Base-by-base conservation (phyloP, 768 basidiomycete genomes). In the Termitomyces sp. region DNA sequence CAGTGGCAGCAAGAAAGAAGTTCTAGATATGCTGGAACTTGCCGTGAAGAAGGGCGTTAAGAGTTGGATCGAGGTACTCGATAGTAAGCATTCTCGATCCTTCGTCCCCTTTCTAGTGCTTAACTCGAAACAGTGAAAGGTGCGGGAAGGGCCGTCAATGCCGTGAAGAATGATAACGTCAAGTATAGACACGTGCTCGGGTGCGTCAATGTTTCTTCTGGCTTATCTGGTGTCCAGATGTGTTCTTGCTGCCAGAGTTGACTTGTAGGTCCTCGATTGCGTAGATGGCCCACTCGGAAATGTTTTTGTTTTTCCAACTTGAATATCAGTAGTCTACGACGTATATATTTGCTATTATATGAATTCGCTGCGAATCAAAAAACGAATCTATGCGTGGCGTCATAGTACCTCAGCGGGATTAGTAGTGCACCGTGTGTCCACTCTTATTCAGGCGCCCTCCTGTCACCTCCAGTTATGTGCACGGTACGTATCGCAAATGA, bases 1-100 rank as follows among this genome's bases (percentile, higher is more conserved):
- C 7, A 77, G 85, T 45, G 85, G 84, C 38, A 78, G 72, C 66
- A 83, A 82, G 70, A 71, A 75, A 52, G 84, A 85, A 62, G 77
- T 73, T n/a, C 52, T 74, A 17, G 74, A 77, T 54, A 87, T 86
- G 84, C 73, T 85, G 37, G 66, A 80, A 49, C 74, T 87, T 30
- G 82, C 81, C 1, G 76, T 75, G 6, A 71, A 79, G 58, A 79
- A 85, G 66, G 69, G 71, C 1, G 68, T 86, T 59, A 73, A 76
- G 62, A 74, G 77, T 11, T 81, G 76, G 73, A 71, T 70, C 51
- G 68, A 73, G 51, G 66, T 78, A 32, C 55, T 79, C 28, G 76
- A 77, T 2, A 79, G 71, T 72, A 53, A 17, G 65, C 62, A 3
- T 26, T 26, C 6, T 51, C 10, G 35, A 6, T 26, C 2, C 38